Evolutionary conservation across 108 stramenopile species (phyloP).

Genomic region (Pseudonitzschia pungens): DNA sequence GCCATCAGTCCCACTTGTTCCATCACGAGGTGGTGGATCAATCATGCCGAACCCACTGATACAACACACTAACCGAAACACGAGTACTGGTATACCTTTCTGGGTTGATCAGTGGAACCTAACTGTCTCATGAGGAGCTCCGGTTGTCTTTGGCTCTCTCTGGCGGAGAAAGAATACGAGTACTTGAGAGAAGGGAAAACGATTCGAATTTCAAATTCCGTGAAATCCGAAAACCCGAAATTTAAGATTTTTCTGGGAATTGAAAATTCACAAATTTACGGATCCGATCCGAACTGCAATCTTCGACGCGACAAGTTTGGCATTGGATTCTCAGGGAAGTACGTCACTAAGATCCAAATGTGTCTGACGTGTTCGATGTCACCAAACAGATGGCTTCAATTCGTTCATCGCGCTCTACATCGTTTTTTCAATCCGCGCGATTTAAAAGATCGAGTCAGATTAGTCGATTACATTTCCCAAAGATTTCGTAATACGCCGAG

Average conservation of each 20-base stretch:
- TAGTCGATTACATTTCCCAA: too few relatives aligned
- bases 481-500: too few relatives aligned
- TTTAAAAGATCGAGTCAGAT: too few relatives aligned
- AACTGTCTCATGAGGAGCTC: too few relatives aligned
- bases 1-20: too few relatives aligned
- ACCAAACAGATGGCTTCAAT: background rate
- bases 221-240: background rate
- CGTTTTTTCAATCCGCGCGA: too few relatives aligned
- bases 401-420: background rate
- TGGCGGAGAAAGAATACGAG: background rate
- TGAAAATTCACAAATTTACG: background rate
- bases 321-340: background rate
- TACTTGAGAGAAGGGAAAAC: background rate
- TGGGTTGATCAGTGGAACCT: too few relatives aligned
- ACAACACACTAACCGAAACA: too few relatives aligned
- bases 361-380: conserved; percentile 32
- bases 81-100: too few relatives aligned
- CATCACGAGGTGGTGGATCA: too few relatives aligned
- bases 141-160: too few relatives aligned
- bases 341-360: background rate
- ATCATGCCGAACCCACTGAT: too few relatives aligned
- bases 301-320: background rate
- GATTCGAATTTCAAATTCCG: conserved; percentile 9
- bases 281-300: background rate
- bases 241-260: background rate